Evolutionary conservation across 2,329 filamentous ascomycete species (phyloP), one percentile per base, ranked within the genome.

Genomic region (Trichophyton equinum): DNA sequence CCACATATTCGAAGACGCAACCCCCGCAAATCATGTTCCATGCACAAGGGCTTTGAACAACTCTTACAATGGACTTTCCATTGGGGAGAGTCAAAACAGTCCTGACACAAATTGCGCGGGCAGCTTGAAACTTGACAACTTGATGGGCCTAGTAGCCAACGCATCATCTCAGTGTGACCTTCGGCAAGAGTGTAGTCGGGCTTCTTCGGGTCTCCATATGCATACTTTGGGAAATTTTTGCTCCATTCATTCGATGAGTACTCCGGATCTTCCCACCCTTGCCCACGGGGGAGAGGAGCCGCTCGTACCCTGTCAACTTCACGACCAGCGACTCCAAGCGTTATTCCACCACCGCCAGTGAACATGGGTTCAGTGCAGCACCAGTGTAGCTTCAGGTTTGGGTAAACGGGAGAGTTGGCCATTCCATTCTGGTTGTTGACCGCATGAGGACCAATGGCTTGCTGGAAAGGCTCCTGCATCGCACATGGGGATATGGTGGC

Each of bases 341-440:
- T 81, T 62, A 84, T 83, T 13, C 81, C 81, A 56, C 81, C 81
- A 8, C 81, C 81, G 8, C 81, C 81, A 27, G 81, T 83, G 65
- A 83, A 83, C 57, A 82, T 78, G 15, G 81, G 81, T 65, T 83
- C 81, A 3, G 81, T 77, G 64, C 81, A 84, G 67, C 81, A 84
- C 81, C 81, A 84, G 64, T 79, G 77, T 68, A 82, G 81, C 60
- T 79, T 81, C 62, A 82, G 72, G 61, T 75, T 77, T 11, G 80
- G 79, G 40, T 77, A 77, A 55, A 75, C 67, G 62, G 27, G 72
- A 68, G 27, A 68, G 65, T 38, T 69, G 67, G 38, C 70, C 72
- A 47, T 47, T 46, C 75, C 18, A 70, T 71, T 22, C 71, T 70
- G 62, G 63, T 63, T 62, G 38, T 47, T 53, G n/a, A 27, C 60